A percentile compares a stretch with the other conserved stretches of the same genome.
Conservation (phyloP, 2,329 filamentous ascomycete genomes). For the Xylaria sp. region DNA sequence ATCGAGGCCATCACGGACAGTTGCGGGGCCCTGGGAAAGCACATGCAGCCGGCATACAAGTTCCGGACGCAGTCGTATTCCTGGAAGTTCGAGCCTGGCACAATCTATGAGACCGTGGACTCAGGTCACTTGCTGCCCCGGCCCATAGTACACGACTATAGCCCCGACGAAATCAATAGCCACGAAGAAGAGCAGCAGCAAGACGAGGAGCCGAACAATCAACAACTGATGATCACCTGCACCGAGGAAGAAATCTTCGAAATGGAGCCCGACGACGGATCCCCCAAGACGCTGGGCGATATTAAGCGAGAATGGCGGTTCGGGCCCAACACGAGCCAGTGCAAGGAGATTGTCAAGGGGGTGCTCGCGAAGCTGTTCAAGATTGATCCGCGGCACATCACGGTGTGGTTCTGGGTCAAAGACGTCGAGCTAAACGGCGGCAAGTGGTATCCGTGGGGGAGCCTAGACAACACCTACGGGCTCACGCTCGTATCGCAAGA, state of each 20-base stretch:
- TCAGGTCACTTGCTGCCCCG: constrained; percentile 14
- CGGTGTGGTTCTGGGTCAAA: constrained; percentile 19
- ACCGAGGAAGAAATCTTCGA: constrained; percentile 1
- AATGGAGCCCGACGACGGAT: background rate
- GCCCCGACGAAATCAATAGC: background rate
- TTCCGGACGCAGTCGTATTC: constrained; percentile 14
- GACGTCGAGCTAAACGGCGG: constrained; percentile 15
- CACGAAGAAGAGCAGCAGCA: constrained; percentile 8
- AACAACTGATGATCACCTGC: constrained; percentile 11
- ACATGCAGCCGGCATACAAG: constrained; percentile 26
- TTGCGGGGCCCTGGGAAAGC: constrained; percentile 10
- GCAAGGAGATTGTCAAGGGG: constrained; percentile 18
- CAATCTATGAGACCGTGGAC: constrained; percentile 20
- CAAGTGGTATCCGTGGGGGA: constrained; percentile 27
- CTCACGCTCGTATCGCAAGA: constrained; percentile 16
- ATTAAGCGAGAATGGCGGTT: constrained; percentile 17
- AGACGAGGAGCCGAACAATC: background rate
- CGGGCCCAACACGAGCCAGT: constrained; percentile 17
- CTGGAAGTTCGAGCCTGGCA: constrained; percentile 27
- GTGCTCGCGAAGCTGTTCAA: constrained; percentile 13
- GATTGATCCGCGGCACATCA: constrained; percentile 17
- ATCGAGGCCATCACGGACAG: constrained; percentile 20
- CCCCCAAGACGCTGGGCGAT: constrained; percentile 8
- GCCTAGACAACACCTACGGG: constrained; percentile 22
- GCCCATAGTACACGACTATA: background rate